Percentiles rank a stretch among this genome's conserved stretches.
phyloP scores from a whole-genome alignment of 1,284 basidiomycete species.

The Apiotrichum porosum region DNA sequence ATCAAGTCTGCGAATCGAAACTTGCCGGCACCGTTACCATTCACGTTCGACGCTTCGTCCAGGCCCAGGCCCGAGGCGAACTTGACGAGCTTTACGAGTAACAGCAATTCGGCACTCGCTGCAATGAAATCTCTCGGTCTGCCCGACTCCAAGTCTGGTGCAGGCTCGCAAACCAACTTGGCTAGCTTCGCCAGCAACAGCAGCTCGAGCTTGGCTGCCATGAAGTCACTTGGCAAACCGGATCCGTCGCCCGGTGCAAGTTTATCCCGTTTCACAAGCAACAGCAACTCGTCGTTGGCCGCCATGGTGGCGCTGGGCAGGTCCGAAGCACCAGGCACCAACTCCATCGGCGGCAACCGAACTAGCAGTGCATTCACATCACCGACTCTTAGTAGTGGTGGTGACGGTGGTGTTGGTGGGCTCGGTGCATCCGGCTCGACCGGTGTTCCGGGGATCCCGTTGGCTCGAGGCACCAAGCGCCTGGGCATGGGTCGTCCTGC shows the following conservation, averaged over 20 bases:
- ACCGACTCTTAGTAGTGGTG: too few species aligned
- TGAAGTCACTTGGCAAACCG: slow-evolving; percentile 21
- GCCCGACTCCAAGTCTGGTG: too few species aligned
- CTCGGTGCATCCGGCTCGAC: background rate
- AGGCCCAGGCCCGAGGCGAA: slow-evolving; percentile 13
- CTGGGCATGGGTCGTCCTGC: slow-evolving; percentile 46
- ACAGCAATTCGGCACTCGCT: slow-evolving; percentile 24
- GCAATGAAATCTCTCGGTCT: slow-evolving; percentile 24
- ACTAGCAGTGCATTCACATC: too few species aligned
- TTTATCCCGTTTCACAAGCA: background rate
- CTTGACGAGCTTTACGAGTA: slow-evolving; percentile 29
- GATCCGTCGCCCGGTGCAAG: background rate
- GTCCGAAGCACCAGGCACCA: background rate
- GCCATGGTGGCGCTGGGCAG: slow-evolving; percentile 1
- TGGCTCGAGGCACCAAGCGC: slow-evolving; percentile 38
- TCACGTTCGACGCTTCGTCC: slow-evolving; percentile 31
- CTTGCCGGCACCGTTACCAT: slow-evolving; percentile 36
- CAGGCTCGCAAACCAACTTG: too few species aligned
- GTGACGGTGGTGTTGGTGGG: too few species aligned
- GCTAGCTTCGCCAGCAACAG: too few species aligned
- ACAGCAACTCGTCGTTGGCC: background rate
- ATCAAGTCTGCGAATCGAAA: slow-evolving; percentile 33
- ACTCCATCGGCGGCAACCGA: background rate
- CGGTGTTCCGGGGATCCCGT: background rate
- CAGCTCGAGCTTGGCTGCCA: too few species aligned